Evolutionary conservation across 2,329 filamentous ascomycete species (phyloP), one percentile per base, ranked within the genome.

Genomic region (Dactylellina cionopaga): DNA sequence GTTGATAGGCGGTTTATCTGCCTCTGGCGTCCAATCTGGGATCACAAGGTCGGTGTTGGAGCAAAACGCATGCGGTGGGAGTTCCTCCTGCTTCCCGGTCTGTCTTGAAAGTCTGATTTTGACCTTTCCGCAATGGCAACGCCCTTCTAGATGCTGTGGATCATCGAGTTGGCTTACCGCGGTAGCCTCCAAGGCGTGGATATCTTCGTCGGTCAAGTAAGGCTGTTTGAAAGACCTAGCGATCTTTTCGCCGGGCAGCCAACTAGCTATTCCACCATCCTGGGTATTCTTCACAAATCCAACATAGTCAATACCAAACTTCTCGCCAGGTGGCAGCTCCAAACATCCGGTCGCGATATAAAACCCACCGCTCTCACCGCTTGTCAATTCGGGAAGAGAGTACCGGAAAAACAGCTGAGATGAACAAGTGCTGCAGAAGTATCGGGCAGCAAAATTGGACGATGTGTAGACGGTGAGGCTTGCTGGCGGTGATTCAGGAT

Each of bases 351-450:
- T 65, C 10, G 41, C 37, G 15, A 64, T 15, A 24, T 27, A 65
- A 6, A 59, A 64, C 1, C 37, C 58, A 9, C 29, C 29, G 24
- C 7, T 39, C 11, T 41, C 44, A 17, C 41, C 43, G 6, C 41
- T 31, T 1, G 51, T 29, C 5, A 46, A 22, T 22, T 51, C 37
- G 2, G 52, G 17, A 7, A 13, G 1, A 9, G n/a, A 25, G 7
- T 59, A 47, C 6, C 46, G 29, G 17, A 58, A 43, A 19, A 72
- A 59, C 1, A 72, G 15, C 15, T 65, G 58, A 3, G 43, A 52
- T 0, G 68, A 72, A 17, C 68, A 72, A 5, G 37, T 65, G 19
- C 13, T 59, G 27, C 68, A 72, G 15, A 58, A 72, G 29, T 65
- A 72, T 0, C 59, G 58, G 3, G 59, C 24, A 5, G 33, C 44